Conservation (phyloP, 2,329 filamentous ascomycete species). For the Aspergillus calidoustus region DNA sequence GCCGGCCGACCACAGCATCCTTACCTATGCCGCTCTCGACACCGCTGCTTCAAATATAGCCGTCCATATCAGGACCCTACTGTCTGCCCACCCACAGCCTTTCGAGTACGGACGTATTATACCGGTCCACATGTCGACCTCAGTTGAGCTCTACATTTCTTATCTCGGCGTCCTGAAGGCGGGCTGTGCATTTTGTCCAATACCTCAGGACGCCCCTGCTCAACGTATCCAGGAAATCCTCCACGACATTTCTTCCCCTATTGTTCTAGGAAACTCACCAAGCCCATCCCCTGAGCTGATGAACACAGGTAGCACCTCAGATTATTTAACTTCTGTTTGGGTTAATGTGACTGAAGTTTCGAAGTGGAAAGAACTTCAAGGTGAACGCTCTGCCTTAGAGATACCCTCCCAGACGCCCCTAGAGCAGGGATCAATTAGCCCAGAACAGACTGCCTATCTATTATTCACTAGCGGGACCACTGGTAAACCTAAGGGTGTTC, state of each 20-base stretch:
- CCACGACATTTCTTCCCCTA: conserved; percentile 31
- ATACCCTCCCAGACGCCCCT: not conserved
- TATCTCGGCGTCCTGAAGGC: conserved; percentile 44
- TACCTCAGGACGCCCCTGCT: conserved; percentile 42
- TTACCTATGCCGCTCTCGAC: conserved; percentile 33
- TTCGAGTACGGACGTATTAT: conserved; percentile 26
- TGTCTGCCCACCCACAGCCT: conserved; percentile 4
- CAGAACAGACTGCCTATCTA: conserved; percentile 36
- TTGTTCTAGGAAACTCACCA: conserved; percentile 28
- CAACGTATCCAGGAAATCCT: conserved; percentile 35
- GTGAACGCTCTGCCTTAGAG: not conserved
- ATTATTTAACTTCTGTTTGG: conserved; percentile 21
- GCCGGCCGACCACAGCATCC: conserved; percentile 28
- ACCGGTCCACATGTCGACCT: conserved; percentile 37
- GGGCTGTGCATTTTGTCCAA: conserved; percentile 43
- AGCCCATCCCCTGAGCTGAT: conserved; percentile 22
- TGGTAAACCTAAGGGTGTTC: conserved; percentile 41
- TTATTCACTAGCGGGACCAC: conserved; percentile 43
- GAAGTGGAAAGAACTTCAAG: conserved; percentile 23
- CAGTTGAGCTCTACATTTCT: conserved; percentile 44
- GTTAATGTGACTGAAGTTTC: conserved; percentile 29
- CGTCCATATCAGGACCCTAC: conserved; percentile 21
- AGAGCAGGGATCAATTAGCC: conserved; percentile 18
- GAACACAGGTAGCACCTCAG: not conserved
- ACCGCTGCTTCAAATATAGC: conserved; percentile 30